A percentile compares a stretch with the other conserved stretches of the same genome.
phyloP scores from a whole-genome alignment of 176 grass and related monocot genomes.

The Eragrostis nindensis region DNA sequence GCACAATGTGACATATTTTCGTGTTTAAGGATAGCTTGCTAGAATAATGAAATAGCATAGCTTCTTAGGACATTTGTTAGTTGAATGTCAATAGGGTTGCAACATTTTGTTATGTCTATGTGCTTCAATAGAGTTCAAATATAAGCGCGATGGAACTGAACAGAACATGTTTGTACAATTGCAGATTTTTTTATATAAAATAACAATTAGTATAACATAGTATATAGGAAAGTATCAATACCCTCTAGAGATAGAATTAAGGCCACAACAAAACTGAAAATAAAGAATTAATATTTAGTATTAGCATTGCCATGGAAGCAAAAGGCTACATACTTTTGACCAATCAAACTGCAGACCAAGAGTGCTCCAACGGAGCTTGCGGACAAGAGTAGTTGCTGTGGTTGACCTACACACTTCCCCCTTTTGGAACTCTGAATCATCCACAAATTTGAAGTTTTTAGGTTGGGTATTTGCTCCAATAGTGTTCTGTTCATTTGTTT shows the following conservation, averaged over 20 bases:
- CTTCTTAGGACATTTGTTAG: neutral
- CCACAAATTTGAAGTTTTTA: conserved; percentile 49
- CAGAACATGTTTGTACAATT: neutral
- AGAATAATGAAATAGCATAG: conserved; percentile 2
- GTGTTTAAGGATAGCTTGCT: neutral
- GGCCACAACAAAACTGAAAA: conserved; percentile 13
- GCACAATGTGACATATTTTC: neutral
- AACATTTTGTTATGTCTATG: conserved; percentile 19
- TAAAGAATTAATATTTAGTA: neutral
- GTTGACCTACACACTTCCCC: conserved; percentile 39
- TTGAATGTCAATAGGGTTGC: neutral
- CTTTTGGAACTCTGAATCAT: conserved; percentile 9
- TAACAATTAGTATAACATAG: neutral
- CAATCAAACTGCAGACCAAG: conserved; percentile 95
- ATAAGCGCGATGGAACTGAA: neutral
- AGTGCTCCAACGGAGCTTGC: conserved; percentile 89
- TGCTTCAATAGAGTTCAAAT: neutral
- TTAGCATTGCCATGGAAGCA: neutral
- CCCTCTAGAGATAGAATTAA: neutral
- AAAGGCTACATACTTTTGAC: conserved; percentile 64
- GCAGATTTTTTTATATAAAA: neutral
- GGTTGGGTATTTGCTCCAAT: conserved; percentile 16
- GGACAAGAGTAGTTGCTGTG: conserved; percentile 59
- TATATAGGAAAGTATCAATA: neutral
- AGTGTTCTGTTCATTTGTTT: conserved; percentile 18